These are phyloP conservation scores for Thraustochytrium striatum DNA, from an alignment of 352 stramenopile genomes.

Conservation along the genomic window DNA sequence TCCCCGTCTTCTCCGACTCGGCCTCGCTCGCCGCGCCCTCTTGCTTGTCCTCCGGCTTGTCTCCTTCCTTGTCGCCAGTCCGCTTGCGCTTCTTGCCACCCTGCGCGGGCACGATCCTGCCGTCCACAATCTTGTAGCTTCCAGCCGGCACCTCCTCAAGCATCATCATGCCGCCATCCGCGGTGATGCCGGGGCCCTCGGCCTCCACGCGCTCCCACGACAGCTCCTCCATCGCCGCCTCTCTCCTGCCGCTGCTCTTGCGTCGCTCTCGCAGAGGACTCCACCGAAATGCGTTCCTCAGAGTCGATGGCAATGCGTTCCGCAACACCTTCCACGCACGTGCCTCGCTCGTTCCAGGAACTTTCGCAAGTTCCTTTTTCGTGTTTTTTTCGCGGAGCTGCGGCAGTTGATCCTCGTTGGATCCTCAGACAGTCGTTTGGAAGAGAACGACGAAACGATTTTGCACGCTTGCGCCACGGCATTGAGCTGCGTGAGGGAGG, in stretches of 20 bases:
- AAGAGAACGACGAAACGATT: too few species aligned
- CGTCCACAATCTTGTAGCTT: constrained; percentile 10
- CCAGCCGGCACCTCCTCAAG: constrained; percentile 18
- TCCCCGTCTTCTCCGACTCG: neutral
- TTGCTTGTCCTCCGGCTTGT: neutral
- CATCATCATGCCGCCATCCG: constrained; percentile 16
- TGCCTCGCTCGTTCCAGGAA: too few species aligned
- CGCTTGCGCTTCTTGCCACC: neutral
- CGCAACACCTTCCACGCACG: too few species aligned
- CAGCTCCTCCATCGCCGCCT: neutral
- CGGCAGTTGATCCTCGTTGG: too few species aligned
- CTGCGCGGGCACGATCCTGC: neutral
- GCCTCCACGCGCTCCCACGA: neutral
- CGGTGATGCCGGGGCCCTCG: neutral
- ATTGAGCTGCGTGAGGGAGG: too few species aligned
- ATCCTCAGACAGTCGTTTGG: too few species aligned
- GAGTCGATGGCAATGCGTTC: too few species aligned
- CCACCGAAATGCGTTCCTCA: too few species aligned
- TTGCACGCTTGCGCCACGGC: too few species aligned
- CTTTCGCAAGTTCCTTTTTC: too few species aligned
- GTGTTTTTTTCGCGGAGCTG: too few species aligned
- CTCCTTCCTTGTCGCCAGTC: neutral
- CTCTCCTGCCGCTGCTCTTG: neutral
- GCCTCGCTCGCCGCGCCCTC: neutral
- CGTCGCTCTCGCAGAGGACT: too few species aligned